Percentiles rank a stretch among this genome's conserved stretches.
These are phyloP conservation scores for Scutellaria barbata DNA, from an alignment of 257 asterid species.

Conservation along the genomic window DNA sequence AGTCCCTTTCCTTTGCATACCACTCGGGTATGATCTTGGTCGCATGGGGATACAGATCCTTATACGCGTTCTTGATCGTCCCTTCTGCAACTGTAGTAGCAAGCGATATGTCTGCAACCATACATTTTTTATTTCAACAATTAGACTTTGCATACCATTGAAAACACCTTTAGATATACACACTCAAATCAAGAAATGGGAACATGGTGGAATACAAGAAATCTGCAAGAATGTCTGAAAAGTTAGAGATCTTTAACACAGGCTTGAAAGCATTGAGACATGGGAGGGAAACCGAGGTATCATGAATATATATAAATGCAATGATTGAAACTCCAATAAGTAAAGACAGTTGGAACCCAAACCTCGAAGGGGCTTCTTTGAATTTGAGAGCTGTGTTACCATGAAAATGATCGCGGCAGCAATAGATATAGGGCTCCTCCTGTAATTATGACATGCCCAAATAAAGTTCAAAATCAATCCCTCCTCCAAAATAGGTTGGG, in stretches of 20 bases:
- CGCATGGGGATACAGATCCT: conserved; percentile 71
- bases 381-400: conserved; percentile 79
- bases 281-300: not conserved
- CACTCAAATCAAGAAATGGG: not conserved
- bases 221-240: no score
- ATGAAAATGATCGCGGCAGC: conserved; percentile 89
- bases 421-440: conserved; percentile 92
- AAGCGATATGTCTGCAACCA: conserved; percentile 62
- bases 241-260: no score
- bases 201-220: not conserved
- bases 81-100: conserved; percentile 88
- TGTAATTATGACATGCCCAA: conserved; percentile 33
- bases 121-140: not conserved
- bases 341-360: conserved; percentile 30
- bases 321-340: not conserved
- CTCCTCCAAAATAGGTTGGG: not conserved
- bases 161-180: not conserved
- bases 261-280: not conserved
- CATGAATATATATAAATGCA: not conserved
- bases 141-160: not conserved
- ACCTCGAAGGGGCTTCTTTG: conserved; percentile 84
- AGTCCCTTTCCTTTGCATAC: conserved; percentile 63
- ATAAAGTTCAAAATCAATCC: not conserved
- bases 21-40: conserved; percentile 72
- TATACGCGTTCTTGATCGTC: conserved; percentile 78